Conservation (phyloP, 179 eudicot genomes). For the Sideroxylon spinosum region DNA sequence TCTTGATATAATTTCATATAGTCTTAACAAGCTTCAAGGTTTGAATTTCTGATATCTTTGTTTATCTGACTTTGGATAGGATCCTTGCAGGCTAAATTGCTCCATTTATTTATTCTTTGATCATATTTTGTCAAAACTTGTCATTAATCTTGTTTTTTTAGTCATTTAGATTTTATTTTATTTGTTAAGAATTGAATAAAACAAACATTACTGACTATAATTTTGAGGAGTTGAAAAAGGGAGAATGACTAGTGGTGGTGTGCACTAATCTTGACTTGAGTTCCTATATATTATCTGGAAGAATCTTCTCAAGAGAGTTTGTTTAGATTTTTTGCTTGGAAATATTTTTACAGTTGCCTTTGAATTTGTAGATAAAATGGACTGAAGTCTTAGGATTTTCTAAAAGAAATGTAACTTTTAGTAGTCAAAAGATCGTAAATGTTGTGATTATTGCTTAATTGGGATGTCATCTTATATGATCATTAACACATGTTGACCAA, state of each 20-base stretch:
- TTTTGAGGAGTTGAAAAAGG: neutral
- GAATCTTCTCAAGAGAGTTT: neutral
- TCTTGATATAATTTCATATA: neutral
- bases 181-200: neutral
- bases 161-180: neutral
- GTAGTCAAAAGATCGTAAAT: neutral
- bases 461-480: too few relatives aligned
- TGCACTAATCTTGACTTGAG: neutral
- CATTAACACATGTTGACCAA: neutral
- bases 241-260: neutral
- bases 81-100: neutral
- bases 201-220: neutral
- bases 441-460: neutral
- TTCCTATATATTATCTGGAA: neutral
- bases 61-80: too few relatives aligned
- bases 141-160: neutral
- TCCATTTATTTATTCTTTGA: neutral
- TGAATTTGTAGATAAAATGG: neutral
- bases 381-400: neutral
- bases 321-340: neutral
- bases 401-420: too few relatives aligned
- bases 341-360: neutral
- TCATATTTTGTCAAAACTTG: neutral
- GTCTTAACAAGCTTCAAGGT: neutral
- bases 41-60: too few relatives aligned